A percentile compares a stretch with the other conserved stretches of the same genome.
Evolutionary conservation across 2,329 filamentous ascomycete species (phyloP).

Genomic region (Allantophomopsis lycopodina): DNA sequence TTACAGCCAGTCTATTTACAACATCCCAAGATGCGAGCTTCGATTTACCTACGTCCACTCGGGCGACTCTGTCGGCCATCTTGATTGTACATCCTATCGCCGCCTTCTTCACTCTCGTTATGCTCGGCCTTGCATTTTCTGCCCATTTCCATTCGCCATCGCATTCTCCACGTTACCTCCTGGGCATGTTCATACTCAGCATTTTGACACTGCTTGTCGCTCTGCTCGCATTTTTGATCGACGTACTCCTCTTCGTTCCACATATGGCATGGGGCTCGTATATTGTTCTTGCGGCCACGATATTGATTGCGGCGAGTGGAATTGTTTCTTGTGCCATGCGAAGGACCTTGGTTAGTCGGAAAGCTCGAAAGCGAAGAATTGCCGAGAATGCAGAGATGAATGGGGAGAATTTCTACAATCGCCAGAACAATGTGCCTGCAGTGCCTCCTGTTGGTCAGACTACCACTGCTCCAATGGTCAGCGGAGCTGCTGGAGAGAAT

Average conservation of each 20-base stretch:
- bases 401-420: conserved; percentile 79
- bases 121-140: conserved; percentile 64
- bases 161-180: conserved; percentile 79
- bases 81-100: conserved; percentile 89
- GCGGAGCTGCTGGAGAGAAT: conserved; percentile 37
- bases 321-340: conserved; percentile 93
- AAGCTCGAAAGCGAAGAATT: conserved; percentile 85
- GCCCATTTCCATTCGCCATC: conserved; percentile 80
- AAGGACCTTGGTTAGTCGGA: conserved; percentile 77
- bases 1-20: conserved; percentile 12
- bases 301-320: conserved; percentile 68
- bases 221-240: conserved; percentile 79
- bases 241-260: conserved; percentile 87
- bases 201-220: conserved; percentile 75
- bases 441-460: conserved; percentile 25
- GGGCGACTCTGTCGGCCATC: conserved; percentile 65
- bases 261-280: conserved; percentile 92
- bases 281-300: conserved; percentile 78
- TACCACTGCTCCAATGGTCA: conserved; percentile 42
- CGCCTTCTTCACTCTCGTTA: conserved; percentile 71
- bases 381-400: conserved; percentile 96
- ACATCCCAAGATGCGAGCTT: conserved; percentile 26
- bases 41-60: conserved; percentile 36
- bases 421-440: conserved; percentile 26
- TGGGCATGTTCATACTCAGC: conserved; percentile 73